Base-by-base conservation (phyloP, 495 filamentous ascomycete species). In the Haplographium delicatum region DNA sequence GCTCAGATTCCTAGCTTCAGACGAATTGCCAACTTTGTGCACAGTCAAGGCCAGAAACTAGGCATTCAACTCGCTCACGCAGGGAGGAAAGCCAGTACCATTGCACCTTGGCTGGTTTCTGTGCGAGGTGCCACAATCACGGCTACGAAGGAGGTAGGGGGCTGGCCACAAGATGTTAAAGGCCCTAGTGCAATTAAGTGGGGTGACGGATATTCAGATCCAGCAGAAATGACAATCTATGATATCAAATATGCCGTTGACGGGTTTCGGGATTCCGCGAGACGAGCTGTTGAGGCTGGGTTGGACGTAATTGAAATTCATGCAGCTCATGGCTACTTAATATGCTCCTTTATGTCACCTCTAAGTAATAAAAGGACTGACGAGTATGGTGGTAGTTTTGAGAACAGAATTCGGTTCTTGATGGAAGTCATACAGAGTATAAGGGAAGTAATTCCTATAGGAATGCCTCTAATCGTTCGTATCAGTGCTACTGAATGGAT, bases 51-150 rank as follows among this genome's bases (percentile, higher is more conserved):
- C 56, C 82, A 83, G 62, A 79, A 83, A 54, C 78, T 86, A 40
- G 85, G 74, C 39, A 81, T 90, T 51, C 87, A 91, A 68, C 64
- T 90, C 6, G 83, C 66, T 16, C 87, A 91, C 58, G 84, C 85
- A 1, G 87, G 87, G 2, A 71, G 85, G 20, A 89, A 89, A 59
- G 83, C 83, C 0, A 77, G 72, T 45, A 83, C 75, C 1, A 72
- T 85, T 2, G 75, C 85, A 0, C 83, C 85, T 0, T 88, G 83
- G 83, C 53, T 86, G 2, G n/a, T n/a, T n/a, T n/a, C n/a, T n/a
- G 67, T 67, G 54, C 33, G 54, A 30, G 67, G 73, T 5, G 69
- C 57, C 23, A 61, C 68, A 1, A 82, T 82, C 0, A 68, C 67
- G 0, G 65, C 74, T 44, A 70, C 68, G 0, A 67, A 77, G 43